A percentile compares a stretch with the other conserved stretches of the same genome.
Evolutionary conservation across 306 rosid species (phyloP).

Genomic region (Gastrolobium villosum): DNA sequence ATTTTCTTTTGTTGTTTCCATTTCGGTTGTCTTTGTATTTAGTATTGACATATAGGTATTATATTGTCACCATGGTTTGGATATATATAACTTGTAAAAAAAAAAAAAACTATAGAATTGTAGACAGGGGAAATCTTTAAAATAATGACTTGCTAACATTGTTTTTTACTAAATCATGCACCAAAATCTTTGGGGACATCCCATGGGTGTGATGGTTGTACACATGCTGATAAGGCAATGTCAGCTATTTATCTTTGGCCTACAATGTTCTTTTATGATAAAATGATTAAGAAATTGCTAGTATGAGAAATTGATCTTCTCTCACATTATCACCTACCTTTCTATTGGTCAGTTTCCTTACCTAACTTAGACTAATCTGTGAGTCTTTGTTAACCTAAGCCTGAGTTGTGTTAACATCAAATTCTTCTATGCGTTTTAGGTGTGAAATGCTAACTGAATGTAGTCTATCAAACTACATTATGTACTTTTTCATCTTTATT

Average conservation of each 20-base stretch:
- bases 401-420: conserved; percentile 4
- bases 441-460: conserved; percentile 11
- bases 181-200: not conserved
- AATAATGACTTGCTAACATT: conserved; percentile 16
- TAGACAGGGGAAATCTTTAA: not conserved
- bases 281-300: conserved; percentile 7
- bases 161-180: no score
- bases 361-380: conserved; percentile 3
- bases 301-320: not conserved
- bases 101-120: not conserved
- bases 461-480: conserved; percentile 10
- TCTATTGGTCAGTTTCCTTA: conserved; percentile 11
- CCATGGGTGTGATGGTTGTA: not conserved
- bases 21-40: conserved; percentile 38
- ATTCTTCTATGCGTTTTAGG: not conserved
- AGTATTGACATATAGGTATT: conserved; percentile 8
- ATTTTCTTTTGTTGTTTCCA: conserved; percentile 23
- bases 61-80: conserved; percentile 35
- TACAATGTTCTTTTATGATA: conserved; percentile 17
- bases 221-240: conserved; percentile 35
- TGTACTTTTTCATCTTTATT: not conserved
- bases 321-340: conserved; percentile 23
- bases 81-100: conserved; percentile 17
- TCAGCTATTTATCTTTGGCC: conserved; percentile 10
- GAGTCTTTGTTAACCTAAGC: not conserved